Base-by-base conservation (phyloP, 805 yeast genomes). In the Millerozyma acaciae region DNA sequence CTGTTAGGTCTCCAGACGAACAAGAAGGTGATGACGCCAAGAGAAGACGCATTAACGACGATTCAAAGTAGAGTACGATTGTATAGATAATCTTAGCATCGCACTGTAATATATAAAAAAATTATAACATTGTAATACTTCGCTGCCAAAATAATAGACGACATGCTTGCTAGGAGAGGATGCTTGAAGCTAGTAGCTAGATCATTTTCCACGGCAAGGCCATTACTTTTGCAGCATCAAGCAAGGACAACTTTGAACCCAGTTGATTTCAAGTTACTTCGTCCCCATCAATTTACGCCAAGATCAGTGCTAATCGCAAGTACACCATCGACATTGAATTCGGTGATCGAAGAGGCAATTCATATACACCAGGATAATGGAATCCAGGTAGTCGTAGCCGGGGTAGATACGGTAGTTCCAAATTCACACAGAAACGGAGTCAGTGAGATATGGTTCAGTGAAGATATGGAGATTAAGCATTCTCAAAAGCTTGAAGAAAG, bases 361-460 rank as follows among this genome's bases (percentile, higher is more conserved):
- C 26, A 37, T 1, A 37, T 57, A 8, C 44, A 50, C 38, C 55
- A 58, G 26, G 21, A 48, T 12, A 34, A 49, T 10, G 38, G 46
- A 5, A 24, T 65, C 13, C 70, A 65, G 43, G 55, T 64, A 2
- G 44, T 60, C 8, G 69, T 65, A 9, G 72, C 69, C 1, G 70
- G 69, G 1, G 51, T 65, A 3, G 72, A 67, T 35, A 45, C 64
- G 3, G 53, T 61, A 12, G 54, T 57, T 9, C 62, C 64, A 12
- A 47, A 49, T 28, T 57, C 62, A 3, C 41, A 40, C 8, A 38
- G 62, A 21, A 49, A 54, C 38, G 73, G 71, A 0, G 44, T 65
- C 2, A 51, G 64, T 7, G 67, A 60, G 42, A 42, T 67, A 37
- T 67, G 73, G 73, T 35, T 57, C 16, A 60, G 56, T 26, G 45